A percentile compares a stretch with the other conserved stretches of the same genome.
Evolutionary conservation across 2,329 filamentous ascomycete species (phyloP).

Genomic region (Albophoma yamanashiensis): DNA sequence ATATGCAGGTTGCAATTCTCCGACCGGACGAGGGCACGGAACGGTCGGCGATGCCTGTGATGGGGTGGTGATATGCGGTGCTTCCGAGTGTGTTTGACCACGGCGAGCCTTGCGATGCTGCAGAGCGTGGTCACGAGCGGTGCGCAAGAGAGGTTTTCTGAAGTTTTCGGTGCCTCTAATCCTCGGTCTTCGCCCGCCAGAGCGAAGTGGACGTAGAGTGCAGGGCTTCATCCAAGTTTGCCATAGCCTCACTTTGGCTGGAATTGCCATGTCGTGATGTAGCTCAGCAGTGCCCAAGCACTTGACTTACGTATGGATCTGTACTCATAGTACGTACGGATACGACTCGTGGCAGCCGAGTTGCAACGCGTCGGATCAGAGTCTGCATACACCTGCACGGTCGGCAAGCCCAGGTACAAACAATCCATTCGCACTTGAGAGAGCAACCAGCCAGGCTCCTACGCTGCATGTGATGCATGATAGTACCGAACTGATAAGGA

Average conservation of each 20-base stretch:
- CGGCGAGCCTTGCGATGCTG: not conserved
- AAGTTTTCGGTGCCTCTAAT: too few species aligned
- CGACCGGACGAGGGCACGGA: not conserved
- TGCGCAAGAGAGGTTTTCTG: not conserved
- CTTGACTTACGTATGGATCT: too few species aligned
- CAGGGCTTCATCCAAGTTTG: too few species aligned
- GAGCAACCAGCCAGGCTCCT: constrained; percentile 1
- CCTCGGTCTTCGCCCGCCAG: too few species aligned
- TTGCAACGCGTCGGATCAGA: too few species aligned
- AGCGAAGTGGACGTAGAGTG: too few species aligned
- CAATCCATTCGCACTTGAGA: not conserved
- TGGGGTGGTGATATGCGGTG: not conserved
- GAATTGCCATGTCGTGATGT: too few species aligned
- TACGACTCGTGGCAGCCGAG: too few species aligned
- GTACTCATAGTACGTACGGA: too few species aligned
- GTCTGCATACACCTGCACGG: not conserved
- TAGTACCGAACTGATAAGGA: constrained; percentile 3
- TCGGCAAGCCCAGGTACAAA: too few species aligned
- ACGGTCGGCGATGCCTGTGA: not conserved
- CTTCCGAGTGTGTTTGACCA: not conserved
- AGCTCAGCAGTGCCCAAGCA: too few species aligned
- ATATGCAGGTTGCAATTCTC: not conserved
- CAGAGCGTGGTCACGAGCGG: not conserved
- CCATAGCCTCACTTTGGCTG: too few species aligned
- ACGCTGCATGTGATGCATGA: constrained; percentile 6